Base-by-base conservation (phyloP, 2,329 filamentous ascomycete genomes). In the Ophiostoma ulmi region DNA sequence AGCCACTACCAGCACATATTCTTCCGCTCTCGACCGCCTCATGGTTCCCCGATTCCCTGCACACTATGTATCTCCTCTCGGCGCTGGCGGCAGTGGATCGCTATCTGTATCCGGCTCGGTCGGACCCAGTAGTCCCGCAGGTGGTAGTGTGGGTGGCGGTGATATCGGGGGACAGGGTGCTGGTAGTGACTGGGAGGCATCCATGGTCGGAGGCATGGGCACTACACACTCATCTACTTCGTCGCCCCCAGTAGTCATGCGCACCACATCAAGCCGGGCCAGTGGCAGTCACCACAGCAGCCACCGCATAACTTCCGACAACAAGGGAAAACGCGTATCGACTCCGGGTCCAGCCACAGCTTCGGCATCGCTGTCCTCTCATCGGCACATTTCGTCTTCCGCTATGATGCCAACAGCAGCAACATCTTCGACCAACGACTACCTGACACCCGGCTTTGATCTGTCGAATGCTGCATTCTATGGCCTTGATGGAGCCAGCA, bases 41-140 rank as follows among this genome's bases (percentile, higher is more conserved):
- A 76, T 83, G 72, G 73, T 76, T 22, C 79, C 81, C 11, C 76
- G 81, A 68, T 77, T 77, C 69, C 78, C 79, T 6, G 5, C 74
- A 75, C 69, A 73, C 77, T 70, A 69, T 36, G 35, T 78, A 78
- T 35, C 72, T 75, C 11, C 74, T 72, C 20, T 72, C 76, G 11
- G 72, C 77, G 14, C 77, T 78, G 26, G 70, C 79, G 52, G 74
- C 36, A 22, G 31, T 64, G 58, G 63, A 13, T 67, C 69, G 0
- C 68, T 67, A 20, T 63, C 72, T 3, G 66, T 68, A 3, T 35
- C 70, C 1, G 69, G 63, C 4, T 61, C 66, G 1, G 72, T 61
- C 14, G 71, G 69, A 13, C 69, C 70, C 8, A 69, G 69, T 69
- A 71, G 72, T 35, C 69, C 71, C 20, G 22, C 22, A 3, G 69